A percentile compares a stretch with the other conserved stretches of the same genome.
Conservation (phyloP, 225 moss, liverwort and hornwort species). For the Pseudoscleropodium purum region DNA sequence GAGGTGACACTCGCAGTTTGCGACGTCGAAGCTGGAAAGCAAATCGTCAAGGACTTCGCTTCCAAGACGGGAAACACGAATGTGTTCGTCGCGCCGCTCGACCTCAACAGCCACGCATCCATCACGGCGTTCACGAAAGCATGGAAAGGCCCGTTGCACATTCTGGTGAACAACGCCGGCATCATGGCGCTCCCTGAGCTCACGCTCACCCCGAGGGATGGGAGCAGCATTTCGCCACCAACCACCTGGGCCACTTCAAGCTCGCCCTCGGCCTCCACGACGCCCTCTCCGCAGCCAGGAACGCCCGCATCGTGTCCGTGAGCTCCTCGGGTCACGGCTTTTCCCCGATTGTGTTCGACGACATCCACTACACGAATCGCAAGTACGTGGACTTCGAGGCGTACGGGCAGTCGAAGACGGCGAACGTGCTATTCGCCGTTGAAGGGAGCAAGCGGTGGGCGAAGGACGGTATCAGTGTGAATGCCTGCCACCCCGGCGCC, state of each 20-base stretch:
- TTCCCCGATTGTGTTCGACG: background rate
- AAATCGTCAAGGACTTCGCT: background rate
- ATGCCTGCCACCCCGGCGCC: too few species aligned
- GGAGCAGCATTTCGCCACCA: background rate
- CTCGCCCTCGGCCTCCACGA: background rate
- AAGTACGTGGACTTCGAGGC: background rate
- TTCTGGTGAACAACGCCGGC: too few species aligned
- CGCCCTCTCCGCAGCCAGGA: background rate
- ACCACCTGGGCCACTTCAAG: background rate
- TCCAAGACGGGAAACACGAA: background rate
- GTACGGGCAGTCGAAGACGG: background rate
- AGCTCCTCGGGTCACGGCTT: fast-evolving
- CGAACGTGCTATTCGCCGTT: background rate
- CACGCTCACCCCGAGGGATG: too few species aligned
- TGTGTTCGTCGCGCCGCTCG: background rate
- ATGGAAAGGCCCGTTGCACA: too few species aligned
- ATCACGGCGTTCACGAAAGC: too few species aligned
- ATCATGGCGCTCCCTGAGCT: too few species aligned
- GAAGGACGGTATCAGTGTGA: too few species aligned
- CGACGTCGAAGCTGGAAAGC: background rate
- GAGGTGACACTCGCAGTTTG: background rate
- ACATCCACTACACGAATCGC: background rate
- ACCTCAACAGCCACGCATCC: too few species aligned
- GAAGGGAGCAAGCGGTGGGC: background rate
- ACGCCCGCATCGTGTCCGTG: background rate